phyloP scores from a whole-genome alignment of 1,284 basidiomycete genomes.

The Heliocybe sulcata region DNA sequence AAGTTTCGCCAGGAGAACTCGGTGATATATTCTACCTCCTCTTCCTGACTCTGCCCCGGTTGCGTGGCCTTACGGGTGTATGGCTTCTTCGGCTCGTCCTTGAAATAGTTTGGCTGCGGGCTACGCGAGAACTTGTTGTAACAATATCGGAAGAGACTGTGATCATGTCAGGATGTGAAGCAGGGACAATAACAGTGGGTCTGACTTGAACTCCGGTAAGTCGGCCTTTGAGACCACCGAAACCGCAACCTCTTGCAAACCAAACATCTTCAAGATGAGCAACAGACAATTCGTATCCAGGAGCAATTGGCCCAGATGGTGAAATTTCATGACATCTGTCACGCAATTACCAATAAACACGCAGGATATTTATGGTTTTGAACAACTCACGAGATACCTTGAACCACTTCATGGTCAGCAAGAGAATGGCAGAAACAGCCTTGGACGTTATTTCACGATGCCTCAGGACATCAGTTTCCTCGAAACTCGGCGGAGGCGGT shows the following conservation, averaged over 20 bases:
- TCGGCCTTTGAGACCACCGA: slow-evolving; percentile 87
- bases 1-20: slow-evolving; percentile 99
- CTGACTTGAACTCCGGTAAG: slow-evolving; percentile 80
- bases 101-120: slow-evolving; percentile 41
- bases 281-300: slow-evolving; percentile 95
- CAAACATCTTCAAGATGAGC: slow-evolving; percentile 97
- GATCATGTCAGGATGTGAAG: slow-evolving; percentile 10
- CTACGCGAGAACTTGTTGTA: slow-evolving; percentile 65
- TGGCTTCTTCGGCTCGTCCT: slow-evolving; percentile 53
- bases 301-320: slow-evolving; percentile 91
- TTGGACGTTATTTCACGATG: slow-evolving; percentile 98
- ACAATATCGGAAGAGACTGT: slow-evolving; percentile 95
- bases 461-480: slow-evolving; percentile 91
- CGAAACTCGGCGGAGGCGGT: slow-evolving; percentile 73
- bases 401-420: slow-evolving; percentile 95
- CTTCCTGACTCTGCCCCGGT: slow-evolving; percentile 67
- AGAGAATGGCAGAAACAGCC: slow-evolving; percentile 90
- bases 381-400: slow-evolving; percentile 83
- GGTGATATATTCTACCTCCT: slow-evolving; percentile 86
- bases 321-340: slow-evolving; percentile 95
- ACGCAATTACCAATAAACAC: not conserved
- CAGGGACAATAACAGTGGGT: slow-evolving; percentile 8
- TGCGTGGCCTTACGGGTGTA: slow-evolving; percentile 48
- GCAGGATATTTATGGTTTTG: not conserved
- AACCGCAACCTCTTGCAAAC: slow-evolving; percentile 84